phyloP scores from a whole-genome alignment of 2,329 filamentous ascomycete species.

The Dothideomycetes sp. region DNA sequence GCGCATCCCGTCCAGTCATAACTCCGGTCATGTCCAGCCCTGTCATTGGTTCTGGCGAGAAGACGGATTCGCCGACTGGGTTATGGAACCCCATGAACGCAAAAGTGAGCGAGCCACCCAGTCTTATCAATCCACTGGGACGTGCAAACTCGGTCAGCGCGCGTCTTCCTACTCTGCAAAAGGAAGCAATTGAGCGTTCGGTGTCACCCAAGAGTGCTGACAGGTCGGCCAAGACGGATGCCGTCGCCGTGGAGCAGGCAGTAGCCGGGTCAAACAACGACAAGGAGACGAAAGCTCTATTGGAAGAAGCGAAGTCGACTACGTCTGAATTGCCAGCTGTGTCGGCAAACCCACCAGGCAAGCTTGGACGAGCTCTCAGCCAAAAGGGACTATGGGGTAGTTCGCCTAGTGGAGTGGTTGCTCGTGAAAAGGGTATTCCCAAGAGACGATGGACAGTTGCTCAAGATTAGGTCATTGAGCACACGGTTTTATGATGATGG shows the following conservation, averaged over 20 bases:
- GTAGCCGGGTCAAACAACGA: no score
- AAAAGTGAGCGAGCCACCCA: neutral
- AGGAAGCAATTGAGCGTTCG: neutral
- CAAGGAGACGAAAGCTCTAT: constrained; percentile 20
- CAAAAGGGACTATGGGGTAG: constrained; percentile 37
- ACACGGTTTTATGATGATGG: no score
- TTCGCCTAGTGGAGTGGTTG: constrained; percentile 24
- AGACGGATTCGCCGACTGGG: neutral
- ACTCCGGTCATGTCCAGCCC: constrained; percentile 16
- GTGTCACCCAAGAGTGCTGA: neutral
- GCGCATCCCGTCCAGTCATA: constrained; percentile 23
- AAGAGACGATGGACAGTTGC: constrained; percentile 38
- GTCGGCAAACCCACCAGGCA: constrained; percentile 22
- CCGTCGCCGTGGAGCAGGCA: neutral
- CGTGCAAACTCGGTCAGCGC: constrained; percentile 1
- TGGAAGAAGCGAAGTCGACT: constrained; percentile 2
- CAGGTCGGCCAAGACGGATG: neutral
- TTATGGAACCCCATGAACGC: neutral
- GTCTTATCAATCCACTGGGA: constrained; percentile 1
- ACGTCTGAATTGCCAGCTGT: constrained; percentile 15
- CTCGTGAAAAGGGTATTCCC: constrained; percentile 27
- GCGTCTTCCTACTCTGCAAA: neutral
- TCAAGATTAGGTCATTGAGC: no score
- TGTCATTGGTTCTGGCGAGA: constrained; percentile 1
- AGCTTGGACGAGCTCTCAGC: constrained; percentile 19